phyloP scores from a whole-genome alignment of 345 rosid genomes.

The Tarenaya hassleriana region DNA sequence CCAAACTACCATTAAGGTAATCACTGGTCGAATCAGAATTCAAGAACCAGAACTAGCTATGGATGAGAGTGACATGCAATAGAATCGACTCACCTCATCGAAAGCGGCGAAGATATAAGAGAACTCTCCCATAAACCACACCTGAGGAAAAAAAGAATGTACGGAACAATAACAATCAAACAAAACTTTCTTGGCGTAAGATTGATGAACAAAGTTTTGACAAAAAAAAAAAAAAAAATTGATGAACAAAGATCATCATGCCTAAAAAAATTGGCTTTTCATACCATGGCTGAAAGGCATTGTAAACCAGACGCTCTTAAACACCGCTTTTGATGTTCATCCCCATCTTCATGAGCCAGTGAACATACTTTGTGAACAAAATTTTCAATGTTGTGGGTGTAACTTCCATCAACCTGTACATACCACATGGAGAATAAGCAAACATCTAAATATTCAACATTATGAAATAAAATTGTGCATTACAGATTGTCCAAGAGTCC shows the following conservation, averaged over 20 bases:
- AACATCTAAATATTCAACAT: conserved; percentile 1
- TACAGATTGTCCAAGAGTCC: neutral
- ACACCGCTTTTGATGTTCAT: conserved; percentile 36
- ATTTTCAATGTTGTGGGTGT: conserved; percentile 65
- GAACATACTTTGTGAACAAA: conserved; percentile 63
- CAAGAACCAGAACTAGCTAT: too few species aligned
- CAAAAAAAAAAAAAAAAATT: too few species aligned
- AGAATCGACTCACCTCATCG: conserved; percentile 55
- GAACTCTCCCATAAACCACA: conserved; percentile 88
- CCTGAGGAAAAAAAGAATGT: conserved; percentile 39
- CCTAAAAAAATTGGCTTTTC: conserved; percentile 11
- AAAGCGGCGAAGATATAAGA: conserved; percentile 64
- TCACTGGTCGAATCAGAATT: too few species aligned
- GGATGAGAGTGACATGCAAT: neutral
- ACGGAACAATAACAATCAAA: neutral
- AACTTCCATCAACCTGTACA: conserved; percentile 73
- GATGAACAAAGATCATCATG: neutral
- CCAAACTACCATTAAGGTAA: too few species aligned
- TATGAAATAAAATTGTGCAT: too few species aligned
- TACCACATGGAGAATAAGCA: conserved; percentile 18
- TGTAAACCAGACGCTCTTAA: conserved; percentile 78
- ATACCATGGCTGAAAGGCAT: conserved; percentile 93
- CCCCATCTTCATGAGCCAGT: conserved; percentile 51
- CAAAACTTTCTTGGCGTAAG: conserved; percentile 1
- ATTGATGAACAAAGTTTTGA: too few species aligned